A percentile compares a stretch with the other conserved stretches of the same genome.
Evolutionary conservation across 2,329 filamentous ascomycete species (phyloP).

Genomic region (Xylaria polymorpha): DNA sequence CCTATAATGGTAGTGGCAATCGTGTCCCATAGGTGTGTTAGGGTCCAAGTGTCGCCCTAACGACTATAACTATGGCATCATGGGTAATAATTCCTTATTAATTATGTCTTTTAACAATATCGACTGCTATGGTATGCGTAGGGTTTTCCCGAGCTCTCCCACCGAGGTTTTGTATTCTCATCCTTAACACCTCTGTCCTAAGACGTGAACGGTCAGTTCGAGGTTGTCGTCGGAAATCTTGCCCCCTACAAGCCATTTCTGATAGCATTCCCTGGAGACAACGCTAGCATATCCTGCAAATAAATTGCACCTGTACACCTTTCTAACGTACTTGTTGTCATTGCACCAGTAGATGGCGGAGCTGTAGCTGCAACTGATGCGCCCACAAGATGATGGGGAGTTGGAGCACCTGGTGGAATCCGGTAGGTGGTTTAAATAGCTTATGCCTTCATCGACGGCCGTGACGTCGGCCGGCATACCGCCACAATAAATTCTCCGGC

Average conservation of each 20-base stretch:
- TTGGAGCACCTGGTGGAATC: slow-evolving; percentile 6
- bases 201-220: not conserved
- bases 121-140: not conserved
- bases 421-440: slow-evolving; percentile 4
- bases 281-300: slow-evolving; percentile 1
- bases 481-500: slow-evolving; percentile 16
- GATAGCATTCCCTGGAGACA: not conserved
- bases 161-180: not conserved
- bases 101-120: not conserved
- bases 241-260: not conserved
- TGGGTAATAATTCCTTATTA: not conserved
- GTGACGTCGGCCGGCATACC: not conserved
- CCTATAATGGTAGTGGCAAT: not conserved
- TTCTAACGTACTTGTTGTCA: not conserved
- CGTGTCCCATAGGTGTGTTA: not conserved
- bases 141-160: not conserved
- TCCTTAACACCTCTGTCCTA: not conserved
- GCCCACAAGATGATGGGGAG: slow-evolving; percentile 6
- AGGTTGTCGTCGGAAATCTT: not conserved
- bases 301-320: slow-evolving; percentile 13
- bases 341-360: slow-evolving; percentile 17
- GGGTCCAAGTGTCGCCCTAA: not conserved
- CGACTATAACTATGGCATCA: not conserved
- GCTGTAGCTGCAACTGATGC: slow-evolving; percentile 29
- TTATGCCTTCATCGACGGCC: slow-evolving; percentile 2